Evolutionary conservation across 495 filamentous ascomycete species (phyloP).

Genomic region (Lasiosphaeriaceae sp.): DNA sequence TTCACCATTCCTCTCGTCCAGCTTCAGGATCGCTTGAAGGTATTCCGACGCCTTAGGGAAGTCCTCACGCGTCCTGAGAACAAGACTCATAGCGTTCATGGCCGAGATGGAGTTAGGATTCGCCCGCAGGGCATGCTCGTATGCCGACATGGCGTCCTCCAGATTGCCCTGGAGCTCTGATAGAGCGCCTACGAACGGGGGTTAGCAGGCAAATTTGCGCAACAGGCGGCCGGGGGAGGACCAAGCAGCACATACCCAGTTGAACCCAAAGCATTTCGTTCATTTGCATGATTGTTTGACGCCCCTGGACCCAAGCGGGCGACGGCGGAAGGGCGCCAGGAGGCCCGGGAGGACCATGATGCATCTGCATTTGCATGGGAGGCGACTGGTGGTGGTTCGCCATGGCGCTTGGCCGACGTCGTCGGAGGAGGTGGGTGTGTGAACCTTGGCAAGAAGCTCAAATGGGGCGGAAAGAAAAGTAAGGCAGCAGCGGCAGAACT

Average conservation of each 20-base stretch:
- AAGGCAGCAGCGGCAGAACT: not conserved
- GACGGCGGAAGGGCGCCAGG: conserved; percentile 31
- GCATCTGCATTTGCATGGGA: conserved; percentile 55
- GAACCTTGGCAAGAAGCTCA: not conserved
- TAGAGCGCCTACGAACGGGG: conserved; percentile 61
- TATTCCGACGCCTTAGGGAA: conserved; percentile 94
- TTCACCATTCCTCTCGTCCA: conserved; percentile 86
- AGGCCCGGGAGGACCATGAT: conserved; percentile 49
- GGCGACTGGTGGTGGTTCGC: conserved; percentile 55
- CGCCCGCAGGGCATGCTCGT: conserved; percentile 81
- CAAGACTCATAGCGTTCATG: conserved; percentile 91
- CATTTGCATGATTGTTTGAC: conserved; percentile 43
- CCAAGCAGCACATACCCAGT: conserved; percentile 60
- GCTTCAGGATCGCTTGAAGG: conserved; percentile 82
- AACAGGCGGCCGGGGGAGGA: not conserved
- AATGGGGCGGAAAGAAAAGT: not conserved
- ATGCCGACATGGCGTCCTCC: conserved; percentile 81
- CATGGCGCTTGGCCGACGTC: conserved; percentile 30
- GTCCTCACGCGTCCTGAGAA: conserved; percentile 85
- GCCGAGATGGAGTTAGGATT: conserved; percentile 88
- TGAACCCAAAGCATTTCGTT: conserved; percentile 94
- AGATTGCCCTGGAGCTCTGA: conserved; percentile 86
- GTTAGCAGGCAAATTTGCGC: conserved; percentile 18
- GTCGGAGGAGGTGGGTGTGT: not conserved
- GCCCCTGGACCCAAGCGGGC: conserved; percentile 33